Base-by-base conservation (phyloP, 139 green algal genomes). In the Spirogloea muscicola region DNA sequence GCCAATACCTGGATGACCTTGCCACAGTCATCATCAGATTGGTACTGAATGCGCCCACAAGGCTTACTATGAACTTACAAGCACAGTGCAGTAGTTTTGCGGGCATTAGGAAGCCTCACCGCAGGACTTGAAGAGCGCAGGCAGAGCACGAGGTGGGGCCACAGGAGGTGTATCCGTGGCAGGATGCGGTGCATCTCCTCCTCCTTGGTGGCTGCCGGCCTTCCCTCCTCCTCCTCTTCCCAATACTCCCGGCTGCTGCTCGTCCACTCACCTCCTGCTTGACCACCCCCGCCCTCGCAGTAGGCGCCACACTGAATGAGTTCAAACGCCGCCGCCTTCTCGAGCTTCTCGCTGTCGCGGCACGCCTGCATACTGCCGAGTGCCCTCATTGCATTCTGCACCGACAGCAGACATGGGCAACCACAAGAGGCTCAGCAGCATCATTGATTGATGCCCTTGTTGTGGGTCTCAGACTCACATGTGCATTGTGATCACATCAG, bases 91-190 rank as follows among this genome's bases (percentile, higher is more conserved):
- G 40, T 7, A 21, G 40, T 43, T 43, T 43, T 43, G 40, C 38
- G 7, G 40, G 7, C 38, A 62, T 43, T 9, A 39, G 5, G 5
- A 62, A 39, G 7, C 38, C 52, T 62, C 9, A 62, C 52, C 7
- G 52, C 31, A 62, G 7, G 7, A 7, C 9, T 62, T 31, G 37
- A 43, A 7, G 31, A 7, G 37, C 52, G 6, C 6, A 62, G 31
- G 9, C 52, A 62, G 9, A 33, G 7, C 5, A 7, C 27, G 37
- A 68, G 59, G 42, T 66, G 42, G 34, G 65, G 65, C 65, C 65
- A 74, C 21, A 74, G 18, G n/a, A 66, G 25, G 44, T 74, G 65
- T 34, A 74, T 46, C 36, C 65, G 65, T 68, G 65, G 65, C 65
- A 74, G 25, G 43, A 74, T 43, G 43, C 65, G 31, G 40, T 74